Evolutionary conservation across 2,329 filamentous ascomycete genomes (phyloP), one percentile per base, ranked within the genome.

Genomic region (Alternaria infectoria): DNA sequence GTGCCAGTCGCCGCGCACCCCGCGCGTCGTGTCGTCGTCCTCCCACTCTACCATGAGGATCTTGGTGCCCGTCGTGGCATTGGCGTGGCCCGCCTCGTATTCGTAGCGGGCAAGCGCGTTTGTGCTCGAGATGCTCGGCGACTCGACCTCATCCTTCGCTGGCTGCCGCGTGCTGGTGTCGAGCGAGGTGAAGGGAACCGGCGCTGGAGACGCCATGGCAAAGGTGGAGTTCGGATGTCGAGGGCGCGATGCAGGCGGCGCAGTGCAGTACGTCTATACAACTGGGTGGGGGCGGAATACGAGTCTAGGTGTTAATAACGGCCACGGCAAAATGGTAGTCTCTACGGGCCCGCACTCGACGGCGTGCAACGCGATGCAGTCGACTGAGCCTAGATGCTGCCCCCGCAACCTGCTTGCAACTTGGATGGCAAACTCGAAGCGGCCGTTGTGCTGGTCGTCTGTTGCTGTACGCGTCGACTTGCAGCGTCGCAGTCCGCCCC

Each of bases 21-120:
- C 80, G 55, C 82, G 80, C 3, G 81, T 84, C 45, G 82, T 79
- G 62, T 85, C 82, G 68, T 87, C 86, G 56, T 90, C 88, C 76
- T 92, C 89, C 93, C 93, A 97, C 79, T 97, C 93, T 43, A 97
- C 90, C 93, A 97, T 96, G 71, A 97, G 83, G 67, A 97, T 90
- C 83, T 97, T 97, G 66, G 93, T 96, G 44, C 93, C 93, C 68
- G 94, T 91, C 45, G 69, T 69, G 56, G 64, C 64, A 73, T 93
- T 92, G 54, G 89, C 91, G 77, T 87, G 88, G 36, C 89, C 90
- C 0, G 88, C 85, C 80, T 94, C 91, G 76, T 97, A 96, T 78
- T 97, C 93, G 80, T 96, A 97, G 62, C 93, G 90, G 49, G 93
- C 91, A 49, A 93, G 84, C n/a, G 90, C 90, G 60, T 86, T 87